phyloP scores from a whole-genome alignment of 1,284 basidiomycete species.

The Ceratobasidium sp. region DNA sequence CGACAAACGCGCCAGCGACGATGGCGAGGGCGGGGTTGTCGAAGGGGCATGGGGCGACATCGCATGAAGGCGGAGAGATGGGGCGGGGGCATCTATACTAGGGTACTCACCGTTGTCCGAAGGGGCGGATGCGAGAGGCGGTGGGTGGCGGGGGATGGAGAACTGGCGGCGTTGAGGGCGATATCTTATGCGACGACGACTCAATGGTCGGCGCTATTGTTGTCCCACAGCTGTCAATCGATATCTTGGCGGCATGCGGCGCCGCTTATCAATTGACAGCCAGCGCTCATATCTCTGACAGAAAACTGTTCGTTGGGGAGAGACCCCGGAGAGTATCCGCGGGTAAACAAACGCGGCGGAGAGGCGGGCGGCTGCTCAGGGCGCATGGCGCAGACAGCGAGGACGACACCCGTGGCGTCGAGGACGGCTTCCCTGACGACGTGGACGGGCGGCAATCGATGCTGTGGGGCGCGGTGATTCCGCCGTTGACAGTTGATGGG shows the following conservation, averaged over 20 bases:
- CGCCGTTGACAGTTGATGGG: background rate
- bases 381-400: background rate
- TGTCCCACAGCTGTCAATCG: background rate
- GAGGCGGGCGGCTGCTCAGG: background rate
- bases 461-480: slow-evolving; percentile 1
- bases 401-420: background rate
- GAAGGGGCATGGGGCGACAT: too few species aligned
- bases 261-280: background rate
- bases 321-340: background rate
- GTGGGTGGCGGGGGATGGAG: too few species aligned
- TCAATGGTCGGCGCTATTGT: background rate
- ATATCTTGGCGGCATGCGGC: slow-evolving; percentile 3
- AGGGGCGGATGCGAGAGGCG: too few species aligned
- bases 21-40: too few species aligned
- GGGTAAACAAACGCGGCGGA: background rate
- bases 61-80: too few species aligned
- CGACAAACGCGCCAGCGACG: too few species aligned
- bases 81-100: too few species aligned
- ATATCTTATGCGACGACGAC: background rate
- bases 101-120: too few species aligned
- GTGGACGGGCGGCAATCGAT: slow-evolving; percentile 1
- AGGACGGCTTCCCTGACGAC: background rate
- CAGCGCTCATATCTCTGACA: background rate
- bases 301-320: background rate
- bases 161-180: too few species aligned